Percentiles rank a stretch among this genome's conserved stretches.
Evolutionary conservation across 441 rosid species (phyloP).

Genomic region (Populus hybrid): DNA sequence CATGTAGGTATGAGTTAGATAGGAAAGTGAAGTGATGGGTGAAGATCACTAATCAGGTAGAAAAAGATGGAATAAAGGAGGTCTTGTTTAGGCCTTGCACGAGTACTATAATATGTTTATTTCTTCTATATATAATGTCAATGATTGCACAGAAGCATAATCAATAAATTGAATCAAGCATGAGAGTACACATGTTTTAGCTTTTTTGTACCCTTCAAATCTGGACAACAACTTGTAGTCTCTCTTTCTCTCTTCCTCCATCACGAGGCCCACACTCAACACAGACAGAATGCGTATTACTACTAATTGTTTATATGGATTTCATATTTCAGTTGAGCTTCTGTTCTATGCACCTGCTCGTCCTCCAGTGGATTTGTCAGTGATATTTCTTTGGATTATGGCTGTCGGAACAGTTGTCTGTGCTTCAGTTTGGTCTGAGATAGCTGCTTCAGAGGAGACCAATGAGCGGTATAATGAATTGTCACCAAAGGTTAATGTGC

Average conservation of each 20-base stretch:
- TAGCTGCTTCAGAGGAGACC: conserved; percentile 43
- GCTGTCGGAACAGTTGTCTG: conserved; percentile 81
- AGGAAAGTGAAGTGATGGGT: neutral
- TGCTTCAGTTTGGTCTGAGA: conserved; percentile 78
- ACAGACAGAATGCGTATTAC: neutral
- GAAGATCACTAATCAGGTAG: neutral
- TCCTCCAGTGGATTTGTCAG: conserved; percentile 68
- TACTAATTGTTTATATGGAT: conserved; percentile 9
- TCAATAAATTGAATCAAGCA: neutral
- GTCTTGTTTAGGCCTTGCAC: neutral
- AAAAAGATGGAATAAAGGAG: neutral
- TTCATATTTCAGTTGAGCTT: conserved; percentile 71
- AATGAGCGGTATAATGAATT: conserved; percentile 69
- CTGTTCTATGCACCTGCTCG: conserved; percentile 73
- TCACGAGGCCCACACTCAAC: neutral
- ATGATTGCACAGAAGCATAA: neutral
- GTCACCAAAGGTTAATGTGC: conserved; percentile 67
- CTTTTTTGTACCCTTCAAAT: neutral
- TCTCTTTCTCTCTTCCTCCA: neutral
- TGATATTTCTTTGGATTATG: conserved; percentile 78
- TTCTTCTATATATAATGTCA: neutral
- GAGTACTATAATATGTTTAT: neutral
- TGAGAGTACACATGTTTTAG: neutral
- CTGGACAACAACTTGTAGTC: neutral
- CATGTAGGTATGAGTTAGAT: neutral